Conservation (phyloP, 2,329 filamentous ascomycete genomes). For the Monosporascus sp. region DNA sequence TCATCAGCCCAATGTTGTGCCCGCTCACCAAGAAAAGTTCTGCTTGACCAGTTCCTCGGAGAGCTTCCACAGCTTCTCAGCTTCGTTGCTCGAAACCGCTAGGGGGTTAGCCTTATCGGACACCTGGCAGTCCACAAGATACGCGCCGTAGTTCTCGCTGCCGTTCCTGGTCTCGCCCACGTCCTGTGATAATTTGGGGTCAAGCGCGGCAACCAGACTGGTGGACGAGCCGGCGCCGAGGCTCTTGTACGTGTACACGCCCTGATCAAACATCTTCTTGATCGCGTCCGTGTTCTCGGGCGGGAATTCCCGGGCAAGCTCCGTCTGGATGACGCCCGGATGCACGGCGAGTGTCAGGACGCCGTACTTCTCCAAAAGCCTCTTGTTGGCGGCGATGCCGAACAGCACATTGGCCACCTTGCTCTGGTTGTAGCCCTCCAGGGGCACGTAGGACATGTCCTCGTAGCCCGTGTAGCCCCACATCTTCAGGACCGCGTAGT, state of each 20-base stretch:
- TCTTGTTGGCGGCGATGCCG: slow-evolving; percentile 18
- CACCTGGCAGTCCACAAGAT: slow-evolving; percentile 29
- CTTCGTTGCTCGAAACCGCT: slow-evolving; percentile 22
- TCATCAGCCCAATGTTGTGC: too few relatives aligned
- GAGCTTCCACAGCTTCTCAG: slow-evolving; percentile 31
- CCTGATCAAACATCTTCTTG: background rate
- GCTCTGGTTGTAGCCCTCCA: slow-evolving; percentile 29
- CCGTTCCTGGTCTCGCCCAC: slow-evolving; percentile 17
- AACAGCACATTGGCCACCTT: slow-evolving; percentile 32
- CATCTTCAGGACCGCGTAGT: slow-evolving; percentile 12
- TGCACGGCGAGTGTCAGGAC: slow-evolving; percentile 27
- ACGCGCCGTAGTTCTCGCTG: slow-evolving; percentile 28
- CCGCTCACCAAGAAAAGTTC: slow-evolving; percentile 25
- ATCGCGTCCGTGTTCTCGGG: slow-evolving; percentile 10
- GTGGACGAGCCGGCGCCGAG: slow-evolving; percentile 21
- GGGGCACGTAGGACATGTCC: slow-evolving; percentile 24
- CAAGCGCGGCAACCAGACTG: slow-evolving; percentile 26
- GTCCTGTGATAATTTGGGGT: slow-evolving; percentile 18
- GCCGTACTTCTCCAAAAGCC: slow-evolving; percentile 28
- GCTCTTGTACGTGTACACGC: slow-evolving; percentile 8
- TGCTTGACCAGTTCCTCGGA: slow-evolving; percentile 30
- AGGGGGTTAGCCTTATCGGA: slow-evolving; percentile 15
- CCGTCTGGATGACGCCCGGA: slow-evolving; percentile 29
- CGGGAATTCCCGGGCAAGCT: slow-evolving; percentile 21
- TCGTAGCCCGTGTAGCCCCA: slow-evolving; percentile 19